These are phyloP conservation scores for Pterulicium gracile DNA, from an alignment of 1,284 basidiomycete species.

Conservation along the genomic window DNA sequence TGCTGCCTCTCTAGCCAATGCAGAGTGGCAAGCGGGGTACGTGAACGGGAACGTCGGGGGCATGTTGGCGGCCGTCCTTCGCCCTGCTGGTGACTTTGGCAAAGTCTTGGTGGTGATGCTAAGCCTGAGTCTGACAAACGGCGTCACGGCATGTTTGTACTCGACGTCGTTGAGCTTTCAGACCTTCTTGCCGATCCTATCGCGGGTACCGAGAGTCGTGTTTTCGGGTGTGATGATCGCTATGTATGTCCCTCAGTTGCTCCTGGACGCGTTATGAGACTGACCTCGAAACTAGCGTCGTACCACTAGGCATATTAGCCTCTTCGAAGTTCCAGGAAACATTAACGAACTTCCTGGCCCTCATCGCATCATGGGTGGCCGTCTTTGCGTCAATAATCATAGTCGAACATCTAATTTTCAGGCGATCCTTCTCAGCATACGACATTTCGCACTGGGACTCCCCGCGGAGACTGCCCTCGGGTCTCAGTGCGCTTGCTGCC, in stretches of 20 bases:
- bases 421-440: slow-evolving; percentile 37
- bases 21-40: slow-evolving; percentile 58
- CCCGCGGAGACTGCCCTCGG: slow-evolving; percentile 46
- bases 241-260: slow-evolving; percentile 38
- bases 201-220: slow-evolving; percentile 71
- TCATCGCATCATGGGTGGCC: slow-evolving; percentile 54
- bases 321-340: slow-evolving; percentile 55
- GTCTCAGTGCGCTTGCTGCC: slow-evolving; percentile 48
- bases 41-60: slow-evolving; percentile 56
- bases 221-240: slow-evolving; percentile 77
- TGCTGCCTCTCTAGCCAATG: slow-evolving; percentile 47
- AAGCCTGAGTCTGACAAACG: slow-evolving; percentile 72
- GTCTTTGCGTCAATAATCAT: slow-evolving; percentile 50
- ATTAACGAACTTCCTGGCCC: slow-evolving; percentile 56
- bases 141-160: slow-evolving; percentile 80
- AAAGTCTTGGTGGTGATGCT: slow-evolving; percentile 83
- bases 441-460: slow-evolving; percentile 43
- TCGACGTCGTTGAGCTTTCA: slow-evolving; percentile 78
- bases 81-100: slow-evolving; percentile 63
- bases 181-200: slow-evolving; percentile 59
- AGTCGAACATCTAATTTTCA: slow-evolving; percentile 55
- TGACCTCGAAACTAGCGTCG: slow-evolving; percentile 18
- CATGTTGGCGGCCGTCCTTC: slow-evolving; percentile 66
- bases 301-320: slow-evolving; percentile 59
- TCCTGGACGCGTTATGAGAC: background rate